phyloP scores from a whole-genome alignment of 1,284 basidiomycete species.

The Moniliophthora roreri region DNA sequence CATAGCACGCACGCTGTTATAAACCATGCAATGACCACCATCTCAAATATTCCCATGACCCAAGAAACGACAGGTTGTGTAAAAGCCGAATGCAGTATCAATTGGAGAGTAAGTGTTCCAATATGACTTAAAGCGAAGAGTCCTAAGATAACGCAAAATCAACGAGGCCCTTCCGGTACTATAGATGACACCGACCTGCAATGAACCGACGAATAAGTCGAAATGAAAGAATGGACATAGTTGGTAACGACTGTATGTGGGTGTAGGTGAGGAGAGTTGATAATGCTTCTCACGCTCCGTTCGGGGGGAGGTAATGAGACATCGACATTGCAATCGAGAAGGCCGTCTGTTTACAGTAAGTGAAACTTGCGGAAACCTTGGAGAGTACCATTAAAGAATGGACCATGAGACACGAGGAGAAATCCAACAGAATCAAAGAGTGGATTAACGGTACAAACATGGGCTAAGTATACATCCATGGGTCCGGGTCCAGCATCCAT shows the following conservation, averaged over 20 bases:
- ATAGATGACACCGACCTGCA: neutral
- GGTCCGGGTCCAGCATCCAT: neutral
- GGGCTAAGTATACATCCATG: neutral
- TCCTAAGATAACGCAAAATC: neutral
- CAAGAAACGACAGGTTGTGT: neutral
- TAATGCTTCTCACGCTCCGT: too few species aligned
- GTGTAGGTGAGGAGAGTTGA: too few species aligned
- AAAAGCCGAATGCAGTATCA: neutral
- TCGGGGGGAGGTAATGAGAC: too few species aligned
- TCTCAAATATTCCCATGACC: neutral
- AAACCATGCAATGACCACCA: constrained; percentile 1
- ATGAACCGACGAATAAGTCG: neutral
- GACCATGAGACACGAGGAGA: too few species aligned
- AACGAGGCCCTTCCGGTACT: neutral
- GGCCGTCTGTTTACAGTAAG: too few species aligned
- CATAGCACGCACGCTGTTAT: neutral
- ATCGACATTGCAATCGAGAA: too few species aligned
- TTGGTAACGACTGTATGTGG: too few species aligned
- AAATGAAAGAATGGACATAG: neutral
- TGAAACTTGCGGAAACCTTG: too few species aligned
- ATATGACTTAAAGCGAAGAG: constrained; percentile 1
- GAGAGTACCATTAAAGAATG: too few species aligned
- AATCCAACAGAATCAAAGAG: too few species aligned
- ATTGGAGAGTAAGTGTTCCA: neutral
- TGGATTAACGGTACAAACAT: too few species aligned